Conservation (phyloP, 306 rosid genomes). For the Lablab purpureus region DNA sequence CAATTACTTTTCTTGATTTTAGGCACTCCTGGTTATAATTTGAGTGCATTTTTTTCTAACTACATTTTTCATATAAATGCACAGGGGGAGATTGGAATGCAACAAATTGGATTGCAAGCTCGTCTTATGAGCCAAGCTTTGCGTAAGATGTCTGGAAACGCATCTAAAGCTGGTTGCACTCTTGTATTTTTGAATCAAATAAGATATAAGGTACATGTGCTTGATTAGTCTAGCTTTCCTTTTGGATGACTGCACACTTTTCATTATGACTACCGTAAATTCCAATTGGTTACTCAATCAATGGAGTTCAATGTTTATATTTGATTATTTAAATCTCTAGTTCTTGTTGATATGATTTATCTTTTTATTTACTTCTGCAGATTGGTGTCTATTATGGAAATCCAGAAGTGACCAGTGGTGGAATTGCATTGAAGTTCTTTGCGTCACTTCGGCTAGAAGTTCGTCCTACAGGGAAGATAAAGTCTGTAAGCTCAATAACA, state of each 20-base stretch:
- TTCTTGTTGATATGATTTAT: conserved; percentile 38
- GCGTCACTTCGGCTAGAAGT: conserved; percentile 97
- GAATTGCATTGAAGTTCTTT: conserved; percentile 96
- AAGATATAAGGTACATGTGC: conserved; percentile 84
- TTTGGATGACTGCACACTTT: conserved; percentile 10
- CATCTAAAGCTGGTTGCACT: conserved; percentile 99
- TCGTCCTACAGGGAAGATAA: conserved; percentile 94
- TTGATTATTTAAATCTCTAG: conserved; percentile 3
- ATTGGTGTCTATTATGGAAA: conserved; percentile 98
- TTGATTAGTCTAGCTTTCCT: conserved; percentile 35
- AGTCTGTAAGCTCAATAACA: conserved; percentile 82
- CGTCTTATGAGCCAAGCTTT: conserved; percentile 99
- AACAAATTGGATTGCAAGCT: conserved; percentile 99
- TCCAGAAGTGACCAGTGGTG: conserved; percentile 99
- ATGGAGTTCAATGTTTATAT: conserved; percentile 11
- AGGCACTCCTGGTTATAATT: conserved; percentile 20
- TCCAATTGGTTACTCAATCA: conserved; percentile 24
- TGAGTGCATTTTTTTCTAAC: conserved; percentile 43
- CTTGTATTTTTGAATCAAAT: conserved; percentile 95
- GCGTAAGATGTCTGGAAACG: conserved; percentile 99
- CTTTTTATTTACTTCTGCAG: conserved; percentile 55
- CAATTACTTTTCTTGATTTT: conserved; percentile 17
- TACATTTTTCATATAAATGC: conserved; percentile 25
- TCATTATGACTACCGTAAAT: background rate
- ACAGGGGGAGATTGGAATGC: conserved; percentile 99